Base-by-base conservation (phyloP, 2,329 filamentous ascomycete genomes). In the Elsinoe batatas region DNA sequence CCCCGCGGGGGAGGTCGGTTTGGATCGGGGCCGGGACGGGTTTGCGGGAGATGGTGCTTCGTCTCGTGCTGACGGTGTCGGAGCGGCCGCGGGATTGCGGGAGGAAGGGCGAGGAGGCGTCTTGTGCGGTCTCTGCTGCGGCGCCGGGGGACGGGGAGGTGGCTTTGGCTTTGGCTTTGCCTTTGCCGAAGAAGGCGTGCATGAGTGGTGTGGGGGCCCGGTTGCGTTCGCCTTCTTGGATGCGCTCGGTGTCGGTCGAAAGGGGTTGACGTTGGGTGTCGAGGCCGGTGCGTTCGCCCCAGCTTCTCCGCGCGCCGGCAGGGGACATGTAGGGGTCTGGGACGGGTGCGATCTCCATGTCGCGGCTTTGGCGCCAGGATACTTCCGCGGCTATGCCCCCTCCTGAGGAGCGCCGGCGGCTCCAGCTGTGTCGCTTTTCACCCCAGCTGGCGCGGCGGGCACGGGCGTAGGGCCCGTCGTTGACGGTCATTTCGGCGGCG, bases 391-490 rank as follows among this genome's bases (percentile, higher is more conserved):
- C 3, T 15, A n/a, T 17, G 8, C 3, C 15, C 2, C 12, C n/a
- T 26, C 40, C 40, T 30, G 26, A 30, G 7, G 26, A 30, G 11
- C 22, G 7, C 2, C 15, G 20, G n/a, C 26, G 38, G 7, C 30
- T 15, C 22, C 32, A 46, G 10, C 33, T 37, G 12, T 26, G 40
- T 5, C 53, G 10, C 32, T 55, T 37, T 17, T 37, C 15, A 26
- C 53, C 38, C 53, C 38, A 47, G 13, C 33, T 32, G 8, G 47
- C 47, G n/a, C 47, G 32, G 7, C 33, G 32, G 47, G 53, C 53
- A 20, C 53, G 53, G 13, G 38, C 53, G 40, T 55, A 55, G 6
- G 53, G 53, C 37, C 53, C 53, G 40, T 55, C 53, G 13, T 30
- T 36, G 20, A 37, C 40, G 7, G 40, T 47, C 53, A 55, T 55